These are phyloP conservation scores for Madurella fahalii DNA, from an alignment of 2,329 filamentous ascomycete species.

Conservation along the genomic window DNA sequence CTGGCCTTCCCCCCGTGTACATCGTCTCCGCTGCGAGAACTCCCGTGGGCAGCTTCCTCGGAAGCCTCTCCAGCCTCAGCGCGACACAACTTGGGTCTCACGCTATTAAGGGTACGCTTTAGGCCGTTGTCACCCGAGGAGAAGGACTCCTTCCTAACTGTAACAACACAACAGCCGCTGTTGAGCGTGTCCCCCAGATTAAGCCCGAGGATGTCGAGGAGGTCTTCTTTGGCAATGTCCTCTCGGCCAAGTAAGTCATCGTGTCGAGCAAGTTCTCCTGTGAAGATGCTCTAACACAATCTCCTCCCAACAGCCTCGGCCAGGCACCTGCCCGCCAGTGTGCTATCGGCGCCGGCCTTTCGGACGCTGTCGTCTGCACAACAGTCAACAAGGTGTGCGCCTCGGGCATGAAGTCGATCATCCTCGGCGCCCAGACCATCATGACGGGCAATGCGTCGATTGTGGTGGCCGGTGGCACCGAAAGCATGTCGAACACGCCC, in stretches of 20 bases:
- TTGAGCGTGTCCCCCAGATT: constrained; percentile 80
- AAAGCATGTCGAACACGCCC: constrained; percentile 97
- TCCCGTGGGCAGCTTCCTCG: constrained; percentile 89
- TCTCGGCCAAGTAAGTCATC: constrained; percentile 77
- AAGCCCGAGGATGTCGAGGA: constrained; percentile 89
- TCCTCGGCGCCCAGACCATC: constrained; percentile 93
- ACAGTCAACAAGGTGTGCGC: constrained; percentile 99
- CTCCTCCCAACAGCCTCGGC: constrained; percentile 62
- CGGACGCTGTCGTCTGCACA: constrained; percentile 75
- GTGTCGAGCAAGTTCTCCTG: background rate
- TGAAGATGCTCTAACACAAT: constrained; percentile 17
- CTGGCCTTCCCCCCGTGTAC: constrained; percentile 82
- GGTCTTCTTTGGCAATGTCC: constrained; percentile 96
- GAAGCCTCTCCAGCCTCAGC: constrained; percentile 82
- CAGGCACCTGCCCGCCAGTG: constrained; percentile 96
- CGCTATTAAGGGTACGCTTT: constrained; percentile 77
- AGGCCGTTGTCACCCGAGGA: constrained; percentile 1
- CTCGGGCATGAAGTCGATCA: constrained; percentile 88
- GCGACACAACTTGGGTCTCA: constrained; percentile 83
- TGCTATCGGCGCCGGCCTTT: constrained; percentile 82
- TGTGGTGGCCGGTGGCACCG: constrained; percentile 88
- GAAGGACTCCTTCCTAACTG: constrained; percentile 10
- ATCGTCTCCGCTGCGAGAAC: constrained; percentile 91
- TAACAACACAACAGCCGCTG: constrained; percentile 52
- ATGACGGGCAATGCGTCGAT: constrained; percentile 92